phyloP scores from a whole-genome alignment of 23 red algal species.

The Cyanidiococcus yangmingshanensis region DNA sequence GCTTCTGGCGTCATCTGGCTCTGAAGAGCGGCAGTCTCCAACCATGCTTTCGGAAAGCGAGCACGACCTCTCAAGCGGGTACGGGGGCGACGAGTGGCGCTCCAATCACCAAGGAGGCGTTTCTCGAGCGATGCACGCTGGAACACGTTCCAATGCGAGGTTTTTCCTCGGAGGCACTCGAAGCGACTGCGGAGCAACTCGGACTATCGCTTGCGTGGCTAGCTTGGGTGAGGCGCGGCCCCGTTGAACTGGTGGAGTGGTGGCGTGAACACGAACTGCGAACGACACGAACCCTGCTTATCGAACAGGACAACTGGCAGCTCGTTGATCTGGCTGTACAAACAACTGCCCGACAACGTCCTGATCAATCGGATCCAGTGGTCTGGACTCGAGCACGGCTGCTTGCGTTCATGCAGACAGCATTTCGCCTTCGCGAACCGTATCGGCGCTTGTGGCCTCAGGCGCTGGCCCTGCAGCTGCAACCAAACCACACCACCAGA shows the following conservation, averaged over 20 bases:
- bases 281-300: background rate
- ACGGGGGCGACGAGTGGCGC: background rate
- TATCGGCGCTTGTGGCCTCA: background rate
- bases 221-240: background rate
- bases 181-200: background rate
- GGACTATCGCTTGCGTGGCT: background rate
- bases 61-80: background rate
- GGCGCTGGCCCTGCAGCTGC: constrained; percentile 8
- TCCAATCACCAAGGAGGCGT: background rate
- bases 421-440: background rate
- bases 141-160: background rate
- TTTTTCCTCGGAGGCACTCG: constrained; percentile 1
- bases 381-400: background rate
- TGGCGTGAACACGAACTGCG: constrained; percentile 1
- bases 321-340: background rate
- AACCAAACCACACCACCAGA: background rate
- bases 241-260: constrained; percentile 1
- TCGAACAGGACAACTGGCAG: background rate
- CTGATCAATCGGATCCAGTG: background rate
- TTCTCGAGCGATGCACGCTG: background rate
- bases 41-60: too few relatives aligned
- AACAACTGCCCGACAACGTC: background rate
- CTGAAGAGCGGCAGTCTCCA: too few relatives aligned
- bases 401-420: background rate
- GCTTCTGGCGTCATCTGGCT: too few relatives aligned